Evolutionary conservation across 331 rosid genomes (phyloP).

Genomic region (Malus hybrid): DNA sequence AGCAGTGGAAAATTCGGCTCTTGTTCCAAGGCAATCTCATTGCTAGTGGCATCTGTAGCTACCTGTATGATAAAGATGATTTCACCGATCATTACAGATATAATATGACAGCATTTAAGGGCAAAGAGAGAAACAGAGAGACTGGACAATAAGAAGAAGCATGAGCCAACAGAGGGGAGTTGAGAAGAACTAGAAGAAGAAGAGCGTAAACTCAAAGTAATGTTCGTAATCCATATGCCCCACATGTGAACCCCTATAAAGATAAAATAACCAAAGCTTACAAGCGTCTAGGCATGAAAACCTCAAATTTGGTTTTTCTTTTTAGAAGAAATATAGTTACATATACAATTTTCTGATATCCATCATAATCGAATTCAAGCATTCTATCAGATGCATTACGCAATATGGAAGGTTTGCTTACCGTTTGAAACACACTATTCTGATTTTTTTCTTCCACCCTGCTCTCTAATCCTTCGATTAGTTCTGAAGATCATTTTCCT

Average conservation of each 20-base stretch:
- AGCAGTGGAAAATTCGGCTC: slow-evolving; percentile 5
- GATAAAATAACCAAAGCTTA: no score
- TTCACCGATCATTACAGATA: not conserved
- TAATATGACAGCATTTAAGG: not conserved
- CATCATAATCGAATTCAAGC: not conserved
- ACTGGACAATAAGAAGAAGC: not conserved
- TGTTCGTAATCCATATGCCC: no score
- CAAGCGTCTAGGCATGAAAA: no score
- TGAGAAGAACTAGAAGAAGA: no score
- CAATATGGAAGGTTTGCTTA: slow-evolving; percentile 12
- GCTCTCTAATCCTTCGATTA: slow-evolving; percentile 60
- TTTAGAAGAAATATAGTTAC: no score
- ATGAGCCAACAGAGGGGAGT: no score
- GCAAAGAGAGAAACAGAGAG: not conserved
- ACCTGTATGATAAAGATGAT: slow-evolving; percentile 30
- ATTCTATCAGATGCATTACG: not conserved
- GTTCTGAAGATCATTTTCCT: slow-evolving; percentile 67
- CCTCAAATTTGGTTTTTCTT: no score
- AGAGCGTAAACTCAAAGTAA: no score
- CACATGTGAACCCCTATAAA: no score
- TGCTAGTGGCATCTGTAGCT: slow-evolving; percentile 18
- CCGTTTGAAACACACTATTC: slow-evolving; percentile 44
- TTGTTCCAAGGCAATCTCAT: slow-evolving; percentile 16
- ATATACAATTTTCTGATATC: not conserved
- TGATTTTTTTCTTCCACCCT: slow-evolving; percentile 51